A percentile compares a stretch with the other conserved stretches of the same genome.
Evolutionary conservation across 352 stramenopile species (phyloP).

Genomic region (Blastocystis sp.): DNA sequence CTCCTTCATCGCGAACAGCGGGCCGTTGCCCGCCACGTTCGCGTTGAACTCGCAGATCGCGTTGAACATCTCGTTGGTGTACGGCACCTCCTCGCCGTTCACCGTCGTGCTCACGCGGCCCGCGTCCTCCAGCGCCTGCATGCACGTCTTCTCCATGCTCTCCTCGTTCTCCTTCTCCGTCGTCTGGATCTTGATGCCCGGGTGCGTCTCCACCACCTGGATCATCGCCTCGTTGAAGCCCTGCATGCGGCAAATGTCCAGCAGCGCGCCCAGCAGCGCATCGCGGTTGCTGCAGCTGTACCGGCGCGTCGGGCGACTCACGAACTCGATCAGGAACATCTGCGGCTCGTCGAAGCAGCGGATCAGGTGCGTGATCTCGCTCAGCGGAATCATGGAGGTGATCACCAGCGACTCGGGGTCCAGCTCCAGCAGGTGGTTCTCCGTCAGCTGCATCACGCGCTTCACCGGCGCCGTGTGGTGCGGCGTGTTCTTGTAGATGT

Average conservation of each 20-base stretch:
- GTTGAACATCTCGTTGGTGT: slow-evolving; percentile 70
- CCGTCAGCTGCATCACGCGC: slow-evolving; percentile 69
- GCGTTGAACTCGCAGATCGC: slow-evolving; percentile 81
- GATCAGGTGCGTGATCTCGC: slow-evolving; percentile 64
- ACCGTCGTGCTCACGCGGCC: slow-evolving; percentile 26
- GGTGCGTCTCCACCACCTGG: slow-evolving; percentile 67
- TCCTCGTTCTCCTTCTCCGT: slow-evolving; percentile 63
- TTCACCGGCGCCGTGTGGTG: slow-evolving; percentile 66
- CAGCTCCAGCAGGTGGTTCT: slow-evolving; percentile 63
- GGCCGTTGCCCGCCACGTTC: slow-evolving; percentile 81
- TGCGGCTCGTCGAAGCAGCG: slow-evolving; percentile 69
- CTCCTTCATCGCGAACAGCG: slow-evolving; percentile 81
- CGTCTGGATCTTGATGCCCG: slow-evolving; percentile 66
- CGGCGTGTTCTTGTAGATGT: slow-evolving; percentile 57
- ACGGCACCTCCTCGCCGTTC: slow-evolving; percentile 31
- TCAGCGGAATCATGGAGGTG: slow-evolving; percentile 67
- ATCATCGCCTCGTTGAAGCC: slow-evolving; percentile 63
- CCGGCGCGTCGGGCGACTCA: slow-evolving; percentile 31
- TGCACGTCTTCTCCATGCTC: slow-evolving; percentile 68
- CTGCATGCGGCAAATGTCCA: slow-evolving; percentile 69
- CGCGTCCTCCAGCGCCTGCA: slow-evolving; percentile 56
- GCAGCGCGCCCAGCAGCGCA: slow-evolving; percentile 47
- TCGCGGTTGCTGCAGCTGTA: slow-evolving; percentile 69
- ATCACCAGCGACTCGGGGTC: slow-evolving; percentile 65
- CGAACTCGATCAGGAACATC: slow-evolving; percentile 66